Evolutionary conservation across 495 filamentous ascomycete species (phyloP).

Genomic region (Hyaloscypha bicolor): DNA sequence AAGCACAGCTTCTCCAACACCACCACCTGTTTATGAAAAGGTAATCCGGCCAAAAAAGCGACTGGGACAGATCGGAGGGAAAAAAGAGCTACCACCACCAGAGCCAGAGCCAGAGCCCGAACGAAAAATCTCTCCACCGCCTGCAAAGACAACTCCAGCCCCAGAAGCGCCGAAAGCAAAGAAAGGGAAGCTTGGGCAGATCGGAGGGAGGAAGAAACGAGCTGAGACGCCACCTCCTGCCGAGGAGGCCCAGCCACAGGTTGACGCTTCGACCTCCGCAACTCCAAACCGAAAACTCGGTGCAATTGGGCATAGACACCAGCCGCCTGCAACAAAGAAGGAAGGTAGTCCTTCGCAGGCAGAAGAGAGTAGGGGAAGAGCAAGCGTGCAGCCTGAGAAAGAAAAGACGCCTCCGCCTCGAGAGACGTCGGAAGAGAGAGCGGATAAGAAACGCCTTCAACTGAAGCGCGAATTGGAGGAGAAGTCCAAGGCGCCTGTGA

Average conservation of each 20-base stretch:
- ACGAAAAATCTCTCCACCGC: not conserved
- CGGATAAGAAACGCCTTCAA: conserved; percentile 63
- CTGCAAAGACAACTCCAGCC: not conserved
- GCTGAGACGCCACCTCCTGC: conserved; percentile 5
- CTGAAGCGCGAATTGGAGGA: conserved; percentile 66
- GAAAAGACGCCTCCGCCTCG: conserved; percentile 25
- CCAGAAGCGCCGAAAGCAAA: conserved; percentile 8
- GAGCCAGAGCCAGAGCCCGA: conserved; percentile 17
- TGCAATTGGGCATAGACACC: conserved; percentile 1
- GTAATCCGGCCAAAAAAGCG: conserved; percentile 27
- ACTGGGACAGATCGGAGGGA: conserved; percentile 32
- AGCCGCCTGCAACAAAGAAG: not conserved
- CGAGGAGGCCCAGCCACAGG: not conserved
- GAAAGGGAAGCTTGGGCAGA: conserved; percentile 23
- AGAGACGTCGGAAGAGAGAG: conserved; percentile 56
- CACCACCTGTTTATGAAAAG: conserved; percentile 18
- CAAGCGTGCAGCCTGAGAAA: not conserved
- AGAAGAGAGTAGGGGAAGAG: conserved; percentile 3
- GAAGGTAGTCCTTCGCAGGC: not conserved
- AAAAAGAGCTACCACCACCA: conserved; percentile 23
- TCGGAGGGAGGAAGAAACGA: conserved; percentile 27
- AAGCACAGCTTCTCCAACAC: conserved; percentile 6
- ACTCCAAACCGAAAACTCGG: conserved; percentile 16
- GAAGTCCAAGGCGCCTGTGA: conserved; percentile 65
- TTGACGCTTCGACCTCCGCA: not conserved